These are phyloP conservation scores for Corylus avellana DNA, from an alignment of 306 rosid genomes.

Conservation along the genomic window DNA sequence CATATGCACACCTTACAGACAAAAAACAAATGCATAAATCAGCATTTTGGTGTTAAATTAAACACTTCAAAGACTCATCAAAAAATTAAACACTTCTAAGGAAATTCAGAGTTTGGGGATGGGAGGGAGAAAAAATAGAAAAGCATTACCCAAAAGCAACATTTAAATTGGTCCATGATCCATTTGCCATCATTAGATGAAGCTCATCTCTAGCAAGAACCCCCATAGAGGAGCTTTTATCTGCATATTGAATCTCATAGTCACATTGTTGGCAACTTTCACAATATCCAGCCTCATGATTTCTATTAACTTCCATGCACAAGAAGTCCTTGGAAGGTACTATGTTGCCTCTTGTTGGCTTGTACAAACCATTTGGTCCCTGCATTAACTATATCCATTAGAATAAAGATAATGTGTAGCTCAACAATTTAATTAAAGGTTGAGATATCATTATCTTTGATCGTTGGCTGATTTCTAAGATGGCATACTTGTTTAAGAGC, in stretches of 20 bases:
- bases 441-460: constrained; percentile 14
- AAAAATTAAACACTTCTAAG: background rate
- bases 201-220: constrained; percentile 72
- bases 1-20: constrained; percentile 74
- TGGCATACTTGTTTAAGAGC: background rate
- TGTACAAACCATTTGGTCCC: constrained; percentile 73
- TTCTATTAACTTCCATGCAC: constrained; percentile 63
- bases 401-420: constrained; percentile 27
- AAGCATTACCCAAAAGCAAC: constrained; percentile 64
- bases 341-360: constrained; percentile 57
- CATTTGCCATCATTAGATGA: constrained; percentile 52
- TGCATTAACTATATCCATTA: constrained; percentile 39
- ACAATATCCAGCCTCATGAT: constrained; percentile 38
- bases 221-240: constrained; percentile 77
- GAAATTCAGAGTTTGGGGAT: background rate
- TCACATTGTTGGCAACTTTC: constrained; percentile 67
- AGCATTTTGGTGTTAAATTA: constrained; percentile 17
- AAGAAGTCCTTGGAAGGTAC: constrained; percentile 50
- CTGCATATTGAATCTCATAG: constrained; percentile 83
- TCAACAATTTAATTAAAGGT: constrained; percentile 6
- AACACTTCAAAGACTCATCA: background rate
- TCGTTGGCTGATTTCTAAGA: constrained; percentile 2
- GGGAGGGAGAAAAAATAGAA: constrained; percentile 7
- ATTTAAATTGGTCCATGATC: constrained; percentile 56
- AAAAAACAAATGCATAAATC: constrained; percentile 27